These are phyloP conservation scores for Hamigera avellanea DNA, from an alignment of 495 filamentous ascomycete species.

Conservation along the genomic window DNA sequence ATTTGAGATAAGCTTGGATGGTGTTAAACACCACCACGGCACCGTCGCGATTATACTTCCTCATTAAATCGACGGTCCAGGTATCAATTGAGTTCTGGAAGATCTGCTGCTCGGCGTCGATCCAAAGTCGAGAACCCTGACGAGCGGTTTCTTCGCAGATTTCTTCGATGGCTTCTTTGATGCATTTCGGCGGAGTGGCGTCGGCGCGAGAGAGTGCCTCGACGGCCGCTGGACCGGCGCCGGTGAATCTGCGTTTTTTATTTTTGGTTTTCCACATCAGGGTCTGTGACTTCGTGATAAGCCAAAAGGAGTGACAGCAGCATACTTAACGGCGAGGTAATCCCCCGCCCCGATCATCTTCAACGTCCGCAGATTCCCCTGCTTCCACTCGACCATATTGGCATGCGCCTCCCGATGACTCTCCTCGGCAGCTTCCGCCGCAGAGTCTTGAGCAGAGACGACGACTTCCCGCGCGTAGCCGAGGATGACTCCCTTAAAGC, in stretches of 20 bases:
- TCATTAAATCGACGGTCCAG: conserved; percentile 66
- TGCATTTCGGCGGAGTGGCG: conserved; percentile 31
- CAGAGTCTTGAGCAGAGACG: conserved; percentile 30
- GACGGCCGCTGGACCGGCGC: conserved; percentile 59
- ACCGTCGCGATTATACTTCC: conserved; percentile 54
- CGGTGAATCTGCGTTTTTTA: conserved; percentile 44
- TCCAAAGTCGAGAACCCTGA: conserved; percentile 57
- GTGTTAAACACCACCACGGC: conserved; percentile 50
- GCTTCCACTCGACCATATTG: conserved; percentile 43
- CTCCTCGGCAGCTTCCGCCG: conserved; percentile 1
- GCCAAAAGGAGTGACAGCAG: too few relatives aligned
- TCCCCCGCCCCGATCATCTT: conserved; percentile 51
- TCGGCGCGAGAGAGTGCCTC: conserved; percentile 41
- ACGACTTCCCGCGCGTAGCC: conserved; percentile 68
- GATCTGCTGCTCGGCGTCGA: conserved; percentile 73
- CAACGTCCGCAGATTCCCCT: conserved; percentile 60
- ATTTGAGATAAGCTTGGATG: conserved; percentile 72
- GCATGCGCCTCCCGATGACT: conserved; percentile 23
- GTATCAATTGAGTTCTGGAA: conserved; percentile 66
- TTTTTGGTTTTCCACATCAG: conserved; percentile 1
- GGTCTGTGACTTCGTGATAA: neutral
- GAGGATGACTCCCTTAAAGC: conserved; percentile 67
- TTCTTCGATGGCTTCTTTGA: conserved; percentile 51
- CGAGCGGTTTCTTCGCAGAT: conserved; percentile 59
- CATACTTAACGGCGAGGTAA: conserved; percentile 65